These are phyloP conservation scores for Colletotrichum trifolii DNA, from an alignment of 2,329 filamentous ascomycete genomes.

Conservation along the genomic window DNA sequence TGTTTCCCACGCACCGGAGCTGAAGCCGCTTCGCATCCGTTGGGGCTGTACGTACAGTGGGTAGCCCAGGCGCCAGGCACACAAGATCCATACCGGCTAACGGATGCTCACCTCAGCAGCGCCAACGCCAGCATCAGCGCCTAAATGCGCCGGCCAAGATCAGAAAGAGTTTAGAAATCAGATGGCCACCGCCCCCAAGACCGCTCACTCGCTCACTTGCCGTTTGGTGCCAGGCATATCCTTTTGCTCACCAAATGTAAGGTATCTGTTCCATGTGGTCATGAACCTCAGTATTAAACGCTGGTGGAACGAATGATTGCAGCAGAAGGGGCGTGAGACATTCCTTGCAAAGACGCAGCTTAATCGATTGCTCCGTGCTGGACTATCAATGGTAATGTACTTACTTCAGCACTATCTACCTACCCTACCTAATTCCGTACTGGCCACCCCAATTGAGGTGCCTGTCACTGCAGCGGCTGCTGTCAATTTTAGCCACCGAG, in stretches of 20 bases:
- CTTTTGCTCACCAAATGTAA: conserved; percentile 9
- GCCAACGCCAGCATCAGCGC: conserved; percentile 9
- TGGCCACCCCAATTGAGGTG: background rate
- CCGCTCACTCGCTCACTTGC: background rate
- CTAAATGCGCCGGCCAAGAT: background rate
- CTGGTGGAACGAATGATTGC: too few relatives aligned
- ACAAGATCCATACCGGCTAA: too few relatives aligned
- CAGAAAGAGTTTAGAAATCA: conserved; percentile 8
- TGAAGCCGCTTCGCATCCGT: conserved; percentile 11
- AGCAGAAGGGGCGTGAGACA: conserved; percentile 13
- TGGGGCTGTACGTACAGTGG: conserved; percentile 1
- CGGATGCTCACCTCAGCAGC: background rate
- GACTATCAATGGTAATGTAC: background rate
- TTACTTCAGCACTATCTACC: too few relatives aligned
- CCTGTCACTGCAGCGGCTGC: conserved; percentile 4
- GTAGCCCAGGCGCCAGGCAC: background rate
- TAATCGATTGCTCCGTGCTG: conserved; percentile 4
- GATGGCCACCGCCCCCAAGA: conserved; percentile 5
- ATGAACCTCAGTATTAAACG: too few relatives aligned
- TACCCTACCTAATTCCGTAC: too few relatives aligned
- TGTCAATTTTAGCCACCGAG: conserved; percentile 11
- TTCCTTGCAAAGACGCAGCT: conserved; percentile 11
- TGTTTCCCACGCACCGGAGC: background rate
- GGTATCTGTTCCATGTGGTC: too few relatives aligned
- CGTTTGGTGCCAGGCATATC: background rate